Evolutionary conservation across 805 yeast species (phyloP), one percentile per base, ranked within the genome.

Genomic region (Candida xiaguanensis): DNA sequence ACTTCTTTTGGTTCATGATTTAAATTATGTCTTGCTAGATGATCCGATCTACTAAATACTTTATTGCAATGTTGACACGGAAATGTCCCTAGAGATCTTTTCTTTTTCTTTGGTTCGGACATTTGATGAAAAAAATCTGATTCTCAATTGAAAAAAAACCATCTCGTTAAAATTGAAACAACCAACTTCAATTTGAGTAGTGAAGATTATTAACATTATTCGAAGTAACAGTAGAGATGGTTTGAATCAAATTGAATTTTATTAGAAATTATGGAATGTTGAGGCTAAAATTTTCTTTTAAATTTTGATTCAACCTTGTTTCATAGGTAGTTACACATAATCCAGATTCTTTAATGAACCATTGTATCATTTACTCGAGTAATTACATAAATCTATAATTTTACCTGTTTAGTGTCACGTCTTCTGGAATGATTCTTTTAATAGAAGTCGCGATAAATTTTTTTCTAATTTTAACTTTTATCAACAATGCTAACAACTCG

Each of bases 21-120:
- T 36, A 81, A 63, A 50, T 77, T 72, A 52, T 81, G 87, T 36
- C 87, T 60, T 2, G 84, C 70, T 12, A 81, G 55, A 58, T 81
- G 87, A 50, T 81, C 87, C 1, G 80, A 72, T 36, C 87, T 53
- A 16, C 77, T 72, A 48, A 81, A 81, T 14, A 65, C 61, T 51
- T 80, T 81, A 27, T 61, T 65, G 49, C 87, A 81, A 25, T 70
- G 70, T 31, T 57, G 58, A 43, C 69, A 63, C 1, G 60, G 59
- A 38, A 53, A 63, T 5, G 53, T 50, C 3, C 68, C 68, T n/a
- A 55, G 31, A 7, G 60, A 50, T 25, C 65, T 47, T 41, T 48
- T 55, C 38, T 56, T 59, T 42, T 52, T 53, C 20, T 39, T 41
- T 9, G 39, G 37, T 35, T 35, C 14, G 19, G 29, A 15, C 26